Conservation (phyloP, 2,329 filamentous ascomycete genomes). For the Magnaporthales sp. region DNA sequence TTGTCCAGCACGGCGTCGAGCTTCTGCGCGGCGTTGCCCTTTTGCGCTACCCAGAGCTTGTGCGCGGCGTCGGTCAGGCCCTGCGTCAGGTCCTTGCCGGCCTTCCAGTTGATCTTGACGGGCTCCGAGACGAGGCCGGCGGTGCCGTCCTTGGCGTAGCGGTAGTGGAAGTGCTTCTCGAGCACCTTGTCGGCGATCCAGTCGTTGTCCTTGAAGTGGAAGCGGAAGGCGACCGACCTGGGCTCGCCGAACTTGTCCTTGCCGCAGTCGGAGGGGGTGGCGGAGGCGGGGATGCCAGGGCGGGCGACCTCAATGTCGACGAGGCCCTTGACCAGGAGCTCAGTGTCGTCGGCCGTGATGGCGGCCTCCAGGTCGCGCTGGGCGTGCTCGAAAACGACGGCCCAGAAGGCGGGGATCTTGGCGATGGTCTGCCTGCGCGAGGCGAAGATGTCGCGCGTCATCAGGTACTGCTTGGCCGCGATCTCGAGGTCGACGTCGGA, state of each 20-base stretch:
- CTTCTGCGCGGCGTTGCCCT: conserved; percentile 23
- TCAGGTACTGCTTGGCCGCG: conserved; percentile 21
- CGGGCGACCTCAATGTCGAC: conserved; percentile 42
- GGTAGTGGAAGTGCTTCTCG: conserved; percentile 60
- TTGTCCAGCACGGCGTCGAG: conserved; percentile 2
- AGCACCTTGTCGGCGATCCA: conserved; percentile 52
- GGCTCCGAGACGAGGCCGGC: conserved; percentile 52
- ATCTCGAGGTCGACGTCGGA: conserved; percentile 23
- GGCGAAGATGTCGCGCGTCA: conserved; percentile 33
- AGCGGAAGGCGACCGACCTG: conserved; percentile 48
- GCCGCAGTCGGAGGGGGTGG: conserved; percentile 19
- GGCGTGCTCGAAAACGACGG: conserved; percentile 54
- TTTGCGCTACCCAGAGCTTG: conserved; percentile 47
- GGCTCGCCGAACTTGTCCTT: conserved; percentile 43
- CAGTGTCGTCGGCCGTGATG: conserved; percentile 50
- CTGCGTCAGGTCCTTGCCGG: conserved; percentile 53
- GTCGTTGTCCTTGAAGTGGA: conserved; percentile 49
- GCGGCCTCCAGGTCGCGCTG: conserved; percentile 51
- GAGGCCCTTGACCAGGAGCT: conserved; percentile 47
- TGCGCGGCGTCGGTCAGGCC: conserved; percentile 54
- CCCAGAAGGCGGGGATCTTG: conserved; percentile 59
- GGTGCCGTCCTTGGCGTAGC: conserved; percentile 38
- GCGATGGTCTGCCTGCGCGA: conserved; percentile 49
- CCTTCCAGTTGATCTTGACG: conserved; percentile 58
- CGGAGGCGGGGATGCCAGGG: conserved; percentile 27